These are phyloP conservation scores for Saksenaea vasiformis DNA, from an alignment of 371 early-diverging fungal species.

Conservation along the genomic window DNA sequence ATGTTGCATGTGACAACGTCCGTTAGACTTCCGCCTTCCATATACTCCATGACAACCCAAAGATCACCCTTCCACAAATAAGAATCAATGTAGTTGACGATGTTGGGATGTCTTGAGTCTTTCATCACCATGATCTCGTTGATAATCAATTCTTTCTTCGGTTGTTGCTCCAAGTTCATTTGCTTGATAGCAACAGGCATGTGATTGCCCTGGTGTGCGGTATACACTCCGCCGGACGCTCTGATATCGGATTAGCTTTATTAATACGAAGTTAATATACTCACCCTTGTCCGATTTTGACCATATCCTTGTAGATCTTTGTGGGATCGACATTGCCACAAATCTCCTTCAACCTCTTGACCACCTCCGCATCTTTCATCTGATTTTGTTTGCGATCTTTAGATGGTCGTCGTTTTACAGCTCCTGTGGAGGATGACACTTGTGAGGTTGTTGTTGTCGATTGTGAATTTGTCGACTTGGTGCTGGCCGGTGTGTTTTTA, in stretches of 20 bases:
- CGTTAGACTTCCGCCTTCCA: constrained; percentile 96
- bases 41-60: constrained; percentile 97
- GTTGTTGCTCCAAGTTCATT: constrained; percentile 95
- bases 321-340: constrained; percentile 89
- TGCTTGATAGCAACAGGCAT: constrained; percentile 91
- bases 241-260: constrained; percentile 33
- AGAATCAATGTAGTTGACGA: constrained; percentile 96
- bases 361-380: constrained; percentile 67
- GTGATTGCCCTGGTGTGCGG: constrained; percentile 71
- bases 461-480: background rate
- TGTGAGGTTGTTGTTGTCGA: background rate
- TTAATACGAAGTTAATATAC: background rate
- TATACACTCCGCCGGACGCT: constrained; percentile 94
- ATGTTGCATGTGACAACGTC: constrained; percentile 89
- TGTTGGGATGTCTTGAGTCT: constrained; percentile 85
- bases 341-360: constrained; percentile 79
- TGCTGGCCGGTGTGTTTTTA: background rate
- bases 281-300: constrained; percentile 95
- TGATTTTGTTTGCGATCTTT: constrained; percentile 37
- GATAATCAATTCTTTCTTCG: constrained; percentile 95
- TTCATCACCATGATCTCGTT: constrained; percentile 97
- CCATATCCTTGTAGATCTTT: constrained; percentile 72
- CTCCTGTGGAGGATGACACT: constrained; percentile 13
- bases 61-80: constrained; percentile 87
- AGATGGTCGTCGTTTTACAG: constrained; percentile 28